Percentiles rank a stretch among this genome's conserved stretches.
Conservation (phyloP, 345 rosid genomes). For the Melaleuca alternifolia region DNA sequence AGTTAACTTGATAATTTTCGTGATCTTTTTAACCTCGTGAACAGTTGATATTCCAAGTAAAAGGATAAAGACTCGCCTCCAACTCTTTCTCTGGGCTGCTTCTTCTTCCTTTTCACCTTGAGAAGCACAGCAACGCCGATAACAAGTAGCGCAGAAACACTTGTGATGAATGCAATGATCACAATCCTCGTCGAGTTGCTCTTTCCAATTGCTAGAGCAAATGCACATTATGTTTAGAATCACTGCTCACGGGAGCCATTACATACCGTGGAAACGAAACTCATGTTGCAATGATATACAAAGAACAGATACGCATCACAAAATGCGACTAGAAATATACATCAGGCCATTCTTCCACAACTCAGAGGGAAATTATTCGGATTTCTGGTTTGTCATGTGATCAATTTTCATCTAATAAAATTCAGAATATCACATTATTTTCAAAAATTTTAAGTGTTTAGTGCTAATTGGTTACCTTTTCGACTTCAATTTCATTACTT, state of each 20-base stretch:
- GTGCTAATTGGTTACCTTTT: not conserved
- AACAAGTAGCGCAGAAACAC: not conserved
- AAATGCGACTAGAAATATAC: not conserved
- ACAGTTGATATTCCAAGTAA: no score
- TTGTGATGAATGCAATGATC: not conserved
- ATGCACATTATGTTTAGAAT: not conserved
- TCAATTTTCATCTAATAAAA: not conserved
- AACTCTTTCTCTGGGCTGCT: not conserved
- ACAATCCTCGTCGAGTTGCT: not conserved
- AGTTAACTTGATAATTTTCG: no score
- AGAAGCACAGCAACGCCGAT: not conserved
- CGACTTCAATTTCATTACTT: not conserved
- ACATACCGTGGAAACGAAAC: not conserved
- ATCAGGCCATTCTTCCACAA: not conserved
- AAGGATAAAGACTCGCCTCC: not conserved
- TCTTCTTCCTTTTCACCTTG: not conserved
- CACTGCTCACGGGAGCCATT: not conserved
- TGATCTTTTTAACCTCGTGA: no score
- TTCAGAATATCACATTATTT: not conserved
- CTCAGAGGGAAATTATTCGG: not conserved
- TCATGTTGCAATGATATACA: not conserved
- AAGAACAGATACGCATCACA: not conserved
- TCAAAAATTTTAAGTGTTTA: not conserved
- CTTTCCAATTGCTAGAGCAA: not conserved
- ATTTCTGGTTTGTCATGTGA: not conserved